Evolutionary conservation across 495 filamentous ascomycete genomes (phyloP).

Genomic region (Tuber magnatum): DNA sequence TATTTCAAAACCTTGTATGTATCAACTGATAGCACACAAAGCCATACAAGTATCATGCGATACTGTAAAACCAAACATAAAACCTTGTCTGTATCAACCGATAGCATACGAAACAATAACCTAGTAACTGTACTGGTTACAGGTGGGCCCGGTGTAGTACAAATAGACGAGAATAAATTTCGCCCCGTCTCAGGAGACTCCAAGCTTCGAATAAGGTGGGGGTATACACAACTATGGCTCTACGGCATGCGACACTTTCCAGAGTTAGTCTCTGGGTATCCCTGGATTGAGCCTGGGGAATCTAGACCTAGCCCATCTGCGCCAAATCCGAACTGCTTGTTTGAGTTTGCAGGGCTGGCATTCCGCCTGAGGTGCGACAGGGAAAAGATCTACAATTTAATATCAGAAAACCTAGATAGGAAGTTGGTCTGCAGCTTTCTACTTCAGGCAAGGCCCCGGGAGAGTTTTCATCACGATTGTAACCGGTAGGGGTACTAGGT

Average conservation of each 20-base stretch:
- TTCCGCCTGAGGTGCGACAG: conserved; percentile 5
- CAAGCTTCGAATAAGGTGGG: not conserved
- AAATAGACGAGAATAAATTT: conserved; percentile 7
- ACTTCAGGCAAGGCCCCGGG: conserved; percentile 1
- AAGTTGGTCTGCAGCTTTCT: too few relatives aligned
- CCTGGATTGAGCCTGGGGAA: conserved; percentile 4
- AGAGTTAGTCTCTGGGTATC: conserved; percentile 5
- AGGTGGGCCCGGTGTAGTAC: not conserved
- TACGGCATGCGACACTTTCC: conserved; percentile 22
- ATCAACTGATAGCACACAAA: too few relatives aligned
- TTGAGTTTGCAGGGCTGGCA: conserved; percentile 16
- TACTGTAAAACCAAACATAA: too few relatives aligned
- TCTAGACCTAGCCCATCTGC: not conserved
- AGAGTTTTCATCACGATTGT: conserved; percentile 4
- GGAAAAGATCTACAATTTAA: conserved; percentile 5
- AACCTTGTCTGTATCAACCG: too few relatives aligned
- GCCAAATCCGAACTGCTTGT: not conserved
- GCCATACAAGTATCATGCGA: too few relatives aligned
- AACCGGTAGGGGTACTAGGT: too few relatives aligned
- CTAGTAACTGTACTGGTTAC: too few relatives aligned
- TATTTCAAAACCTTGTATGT: too few relatives aligned
- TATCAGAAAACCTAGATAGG: conserved; percentile 7
- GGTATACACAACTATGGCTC: conserved; percentile 18
- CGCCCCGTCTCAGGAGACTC: not conserved
- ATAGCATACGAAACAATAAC: too few relatives aligned